Evolutionary conservation across 176 grass and related monocot genomes (phyloP).

Genomic region (Musa acuminata): DNA sequence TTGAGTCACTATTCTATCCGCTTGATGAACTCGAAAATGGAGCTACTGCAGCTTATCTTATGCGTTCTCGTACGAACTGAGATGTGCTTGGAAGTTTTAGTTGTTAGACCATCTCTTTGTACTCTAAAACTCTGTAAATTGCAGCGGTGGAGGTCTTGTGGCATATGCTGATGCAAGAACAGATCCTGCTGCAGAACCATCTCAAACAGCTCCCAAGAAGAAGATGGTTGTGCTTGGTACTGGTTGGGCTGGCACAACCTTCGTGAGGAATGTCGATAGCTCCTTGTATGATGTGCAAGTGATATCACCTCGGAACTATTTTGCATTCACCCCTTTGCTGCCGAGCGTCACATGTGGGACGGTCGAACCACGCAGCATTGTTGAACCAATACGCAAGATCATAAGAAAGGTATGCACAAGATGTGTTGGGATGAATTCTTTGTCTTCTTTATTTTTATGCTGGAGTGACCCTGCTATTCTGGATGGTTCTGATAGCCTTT

Average conservation of each 20-base stretch:
- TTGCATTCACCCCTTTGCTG: slow-evolving; percentile 78
- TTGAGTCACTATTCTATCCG: neutral
- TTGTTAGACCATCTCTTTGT: too few species aligned
- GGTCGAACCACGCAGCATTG: slow-evolving; percentile 83
- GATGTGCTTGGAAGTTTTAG: too few species aligned
- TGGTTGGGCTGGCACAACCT: slow-evolving; percentile 84
- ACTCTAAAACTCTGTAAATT: neutral
- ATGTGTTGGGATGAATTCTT: neutral
- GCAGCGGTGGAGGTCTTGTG: slow-evolving; percentile 58
- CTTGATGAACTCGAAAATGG: too few species aligned
- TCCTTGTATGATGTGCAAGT: slow-evolving; percentile 79
- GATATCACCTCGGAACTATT: slow-evolving; percentile 91
- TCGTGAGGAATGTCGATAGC: slow-evolving; percentile 72
- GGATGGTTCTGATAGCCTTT: neutral
- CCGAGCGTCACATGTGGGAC: slow-evolving; percentile 92
- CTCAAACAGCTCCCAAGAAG: slow-evolving; percentile 30
- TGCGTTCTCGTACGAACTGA: too few species aligned
- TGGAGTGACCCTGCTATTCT: neutral
- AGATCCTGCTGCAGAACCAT: slow-evolving; percentile 25
- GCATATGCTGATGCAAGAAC: slow-evolving; percentile 66
- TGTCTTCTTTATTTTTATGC: slow-evolving; percentile 1
- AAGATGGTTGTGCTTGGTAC: slow-evolving; percentile 85
- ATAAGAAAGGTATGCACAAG: slow-evolving; percentile 51
- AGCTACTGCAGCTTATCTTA: too few species aligned
- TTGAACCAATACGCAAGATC: slow-evolving; percentile 79